A percentile compares a stretch with the other conserved stretches of the same genome.
Conservation (phyloP, 805 yeast genomes). For the Zygoascus biomembranicola region DNA sequence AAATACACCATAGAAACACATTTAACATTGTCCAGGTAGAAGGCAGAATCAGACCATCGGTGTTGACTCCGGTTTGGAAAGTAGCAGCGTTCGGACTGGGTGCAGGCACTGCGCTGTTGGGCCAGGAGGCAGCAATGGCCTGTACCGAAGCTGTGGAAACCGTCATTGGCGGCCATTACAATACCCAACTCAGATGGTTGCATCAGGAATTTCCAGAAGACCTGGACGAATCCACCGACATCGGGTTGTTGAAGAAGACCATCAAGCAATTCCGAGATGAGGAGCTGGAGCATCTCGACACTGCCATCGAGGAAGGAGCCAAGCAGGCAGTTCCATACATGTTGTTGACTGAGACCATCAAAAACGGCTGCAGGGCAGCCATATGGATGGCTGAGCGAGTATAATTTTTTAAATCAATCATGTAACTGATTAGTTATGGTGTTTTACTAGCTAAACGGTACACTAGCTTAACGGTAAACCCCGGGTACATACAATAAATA, state of each 20-base stretch:
- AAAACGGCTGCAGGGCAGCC: slow-evolving; percentile 75
- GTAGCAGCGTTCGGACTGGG: slow-evolving; percentile 85
- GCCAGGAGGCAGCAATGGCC: slow-evolving; percentile 98
- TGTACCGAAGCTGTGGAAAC: slow-evolving; percentile 99
- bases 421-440: no score
- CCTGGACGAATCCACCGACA: slow-evolving; percentile 43
- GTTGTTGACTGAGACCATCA: slow-evolving; percentile 80
- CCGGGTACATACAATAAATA: no score
- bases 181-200: slow-evolving; percentile 74
- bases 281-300: slow-evolving; percentile 89
- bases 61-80: slow-evolving; percentile 91
- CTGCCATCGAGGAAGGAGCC: slow-evolving; percentile 88
- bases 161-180: slow-evolving; percentile 93
- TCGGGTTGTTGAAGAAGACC: slow-evolving; percentile 47
- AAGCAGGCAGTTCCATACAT: slow-evolving; percentile 89
- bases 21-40: slow-evolving; percentile 69
- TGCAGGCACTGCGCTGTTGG: slow-evolving; percentile 70
- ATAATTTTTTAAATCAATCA: slow-evolving; percentile 29
- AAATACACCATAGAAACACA: slow-evolving; percentile 79
- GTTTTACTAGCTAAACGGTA: no score
- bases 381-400: slow-evolving; percentile 85
- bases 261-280: slow-evolving; percentile 83
- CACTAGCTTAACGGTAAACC: no score
- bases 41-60: slow-evolving; percentile 82
- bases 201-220: slow-evolving; percentile 53